These are phyloP conservation scores for Vanilla planifolia DNA, from an alignment of 106 monocot genomes.

Conservation along the genomic window DNA sequence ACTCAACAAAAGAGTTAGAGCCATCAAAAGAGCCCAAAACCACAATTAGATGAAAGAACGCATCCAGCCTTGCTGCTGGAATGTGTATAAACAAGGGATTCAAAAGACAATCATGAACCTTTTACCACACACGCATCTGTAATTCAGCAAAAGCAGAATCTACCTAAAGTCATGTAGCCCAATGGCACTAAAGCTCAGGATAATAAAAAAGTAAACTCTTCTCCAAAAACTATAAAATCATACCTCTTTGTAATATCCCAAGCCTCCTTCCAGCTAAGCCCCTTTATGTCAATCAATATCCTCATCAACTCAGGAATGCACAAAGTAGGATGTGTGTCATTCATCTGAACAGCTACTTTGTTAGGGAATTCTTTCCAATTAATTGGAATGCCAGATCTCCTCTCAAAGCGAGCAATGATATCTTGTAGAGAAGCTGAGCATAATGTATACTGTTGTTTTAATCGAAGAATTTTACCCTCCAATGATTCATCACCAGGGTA, in stretches of 20 bases:
- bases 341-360: conserved; percentile 99
- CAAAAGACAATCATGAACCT: no score
- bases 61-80: no score
- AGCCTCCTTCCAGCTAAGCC: conserved; percentile 77
- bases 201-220: background rate
- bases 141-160: no score
- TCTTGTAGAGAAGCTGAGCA: conserved; percentile 99
- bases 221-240: conserved; percentile 1
- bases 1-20: no score
- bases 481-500: conserved; percentile 94
- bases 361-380: conserved; percentile 86
- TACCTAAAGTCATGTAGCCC: no score
- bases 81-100: no score
- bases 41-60: no score
- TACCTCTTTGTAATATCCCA: conserved; percentile 96
- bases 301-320: conserved; percentile 98
- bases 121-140: no score
- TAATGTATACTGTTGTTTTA: conserved; percentile 97
- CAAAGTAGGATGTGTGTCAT: conserved; percentile 95
- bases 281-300: conserved; percentile 81
- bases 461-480: conserved; percentile 89
- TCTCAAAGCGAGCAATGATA: conserved; percentile 90
- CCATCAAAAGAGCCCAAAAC: no score
- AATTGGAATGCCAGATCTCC: conserved; percentile 57
- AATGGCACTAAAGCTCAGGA: no score